phyloP scores from a whole-genome alignment of 2,329 filamentous ascomycete species.

The Celoporthe dispersa region DNA sequence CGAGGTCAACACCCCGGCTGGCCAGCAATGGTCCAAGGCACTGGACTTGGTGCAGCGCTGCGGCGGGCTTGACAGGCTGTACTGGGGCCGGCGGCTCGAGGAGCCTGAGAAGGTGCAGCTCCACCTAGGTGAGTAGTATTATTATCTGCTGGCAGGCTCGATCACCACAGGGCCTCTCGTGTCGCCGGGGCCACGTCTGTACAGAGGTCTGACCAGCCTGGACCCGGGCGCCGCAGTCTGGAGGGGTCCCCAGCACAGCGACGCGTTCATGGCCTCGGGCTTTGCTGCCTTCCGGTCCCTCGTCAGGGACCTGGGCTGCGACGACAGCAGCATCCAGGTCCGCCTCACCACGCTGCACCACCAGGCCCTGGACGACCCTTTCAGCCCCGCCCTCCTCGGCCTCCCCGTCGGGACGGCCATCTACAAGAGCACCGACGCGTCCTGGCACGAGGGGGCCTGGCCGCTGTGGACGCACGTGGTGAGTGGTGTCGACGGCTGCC shows the following conservation, averaged over 20 bases:
- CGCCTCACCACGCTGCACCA: conserved; percentile 35
- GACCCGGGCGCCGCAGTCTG: neutral
- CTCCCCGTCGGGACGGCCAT: conserved; percentile 40
- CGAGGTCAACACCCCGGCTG: conserved; percentile 14
- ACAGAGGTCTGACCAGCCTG: neutral
- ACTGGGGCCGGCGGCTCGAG: conserved; percentile 40
- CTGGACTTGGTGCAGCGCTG: conserved; percentile 26
- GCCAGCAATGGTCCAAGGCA: conserved; percentile 22
- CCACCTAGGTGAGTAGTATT: conserved; percentile 31
- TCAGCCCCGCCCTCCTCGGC: conserved; percentile 31
- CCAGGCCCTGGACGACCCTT: conserved; percentile 33
- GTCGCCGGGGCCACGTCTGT: neutral
- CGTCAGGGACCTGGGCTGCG: neutral
- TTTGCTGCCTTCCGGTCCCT: conserved; percentile 7
- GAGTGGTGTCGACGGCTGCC: conserved; percentile 36
- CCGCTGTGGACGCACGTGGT: conserved; percentile 35
- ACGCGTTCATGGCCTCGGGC: neutral
- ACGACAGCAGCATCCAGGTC: conserved; percentile 19
- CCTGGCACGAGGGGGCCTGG: conserved; percentile 33
- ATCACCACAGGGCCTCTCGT: too few relatives aligned
- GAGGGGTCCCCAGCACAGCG: neutral
- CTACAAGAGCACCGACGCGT: conserved; percentile 35
- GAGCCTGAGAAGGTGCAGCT: conserved; percentile 34
- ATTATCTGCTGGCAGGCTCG: too few relatives aligned
- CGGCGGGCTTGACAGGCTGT: conserved; percentile 35